Evolutionary conservation across 768 basidiomycete genomes (phyloP).

Genomic region (Leccinum fibrillosum): DNA sequence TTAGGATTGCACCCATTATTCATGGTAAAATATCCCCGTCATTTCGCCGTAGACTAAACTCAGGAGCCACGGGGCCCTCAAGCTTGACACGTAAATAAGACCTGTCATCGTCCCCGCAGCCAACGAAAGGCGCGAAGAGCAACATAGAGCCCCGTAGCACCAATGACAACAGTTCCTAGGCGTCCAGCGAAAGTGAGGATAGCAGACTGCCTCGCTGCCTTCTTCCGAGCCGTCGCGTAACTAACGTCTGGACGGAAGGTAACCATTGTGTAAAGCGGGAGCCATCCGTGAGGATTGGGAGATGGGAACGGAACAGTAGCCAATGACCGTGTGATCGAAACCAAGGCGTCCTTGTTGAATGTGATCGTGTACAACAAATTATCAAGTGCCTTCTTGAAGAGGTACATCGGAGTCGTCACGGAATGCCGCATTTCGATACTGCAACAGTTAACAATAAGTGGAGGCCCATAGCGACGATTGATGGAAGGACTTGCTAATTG

Average conservation of each 20-base stretch:
- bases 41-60: slow-evolving; percentile 22
- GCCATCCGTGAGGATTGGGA: slow-evolving; percentile 69
- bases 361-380: slow-evolving; percentile 65
- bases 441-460: slow-evolving; percentile 23
- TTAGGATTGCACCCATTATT: slow-evolving; percentile 22
- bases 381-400: slow-evolving; percentile 78
- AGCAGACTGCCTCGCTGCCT: slow-evolving; percentile 64
- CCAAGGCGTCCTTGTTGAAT: slow-evolving; percentile 45
- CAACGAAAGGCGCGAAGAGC: slow-evolving; percentile 18
- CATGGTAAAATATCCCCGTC: slow-evolving; percentile 12
- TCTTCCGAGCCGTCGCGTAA: slow-evolving; percentile 76
- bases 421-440: slow-evolving; percentile 95
- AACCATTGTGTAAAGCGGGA: slow-evolving; percentile 95
- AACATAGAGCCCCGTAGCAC: slow-evolving; percentile 40
- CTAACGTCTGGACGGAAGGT: slow-evolving; percentile 95
- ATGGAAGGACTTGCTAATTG: slow-evolving; percentile 77
- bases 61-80: slow-evolving; percentile 31
- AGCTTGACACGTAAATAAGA: slow-evolving; percentile 23
- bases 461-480: slow-evolving; percentile 24
- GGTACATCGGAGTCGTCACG: slow-evolving; percentile 78
- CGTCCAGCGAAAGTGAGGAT: slow-evolving; percentile 54
- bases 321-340: slow-evolving; percentile 44
- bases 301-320: slow-evolving; percentile 57
- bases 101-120: slow-evolving; percentile 20
- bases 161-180: slow-evolving; percentile 44